Conservation (phyloP, 2,329 filamentous ascomycete species). For the Neonectria magnoliae region DNA sequence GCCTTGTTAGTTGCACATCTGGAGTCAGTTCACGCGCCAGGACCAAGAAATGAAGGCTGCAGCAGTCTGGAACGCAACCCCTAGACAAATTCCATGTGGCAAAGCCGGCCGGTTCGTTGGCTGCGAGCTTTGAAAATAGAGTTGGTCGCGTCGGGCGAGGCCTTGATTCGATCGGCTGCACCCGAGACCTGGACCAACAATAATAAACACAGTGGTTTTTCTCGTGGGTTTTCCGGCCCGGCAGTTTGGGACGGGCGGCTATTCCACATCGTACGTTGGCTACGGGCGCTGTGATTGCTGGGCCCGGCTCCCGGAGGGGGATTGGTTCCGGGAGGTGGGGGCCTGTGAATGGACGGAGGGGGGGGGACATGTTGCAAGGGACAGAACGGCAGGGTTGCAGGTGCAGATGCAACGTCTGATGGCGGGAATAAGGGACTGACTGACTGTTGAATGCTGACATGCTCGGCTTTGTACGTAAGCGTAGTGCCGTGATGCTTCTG, state of each 20-base stretch:
- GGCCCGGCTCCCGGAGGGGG: background rate
- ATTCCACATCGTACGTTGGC: background rate
- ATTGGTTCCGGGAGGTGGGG: background rate
- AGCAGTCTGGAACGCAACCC: too few species aligned
- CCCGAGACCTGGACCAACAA: background rate
- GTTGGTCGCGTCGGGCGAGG: constrained; percentile 13
- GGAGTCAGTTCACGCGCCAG: too few species aligned
- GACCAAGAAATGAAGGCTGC: too few species aligned
- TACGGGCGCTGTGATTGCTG: background rate
- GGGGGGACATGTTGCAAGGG: background rate
- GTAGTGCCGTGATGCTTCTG: background rate
- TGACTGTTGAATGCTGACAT: background rate
- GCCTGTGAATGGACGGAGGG: background rate
- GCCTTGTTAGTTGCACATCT: background rate
- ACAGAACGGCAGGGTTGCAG: background rate
- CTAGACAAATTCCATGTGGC: constrained; percentile 4
- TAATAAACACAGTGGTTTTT: background rate
- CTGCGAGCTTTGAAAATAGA: constrained; percentile 15
- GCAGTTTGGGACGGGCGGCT: background rate
- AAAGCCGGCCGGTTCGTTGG: constrained; percentile 1
- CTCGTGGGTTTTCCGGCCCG: background rate
- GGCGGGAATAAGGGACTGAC: background rate
- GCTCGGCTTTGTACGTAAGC: background rate
- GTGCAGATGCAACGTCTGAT: constrained; percentile 3
- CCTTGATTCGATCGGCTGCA: constrained; percentile 6